A percentile compares a stretch with the other conserved stretches of the same genome.
Evolutionary conservation across 2,329 filamentous ascomycete species (phyloP).

Genomic region (Colletotrichum sp.): DNA sequence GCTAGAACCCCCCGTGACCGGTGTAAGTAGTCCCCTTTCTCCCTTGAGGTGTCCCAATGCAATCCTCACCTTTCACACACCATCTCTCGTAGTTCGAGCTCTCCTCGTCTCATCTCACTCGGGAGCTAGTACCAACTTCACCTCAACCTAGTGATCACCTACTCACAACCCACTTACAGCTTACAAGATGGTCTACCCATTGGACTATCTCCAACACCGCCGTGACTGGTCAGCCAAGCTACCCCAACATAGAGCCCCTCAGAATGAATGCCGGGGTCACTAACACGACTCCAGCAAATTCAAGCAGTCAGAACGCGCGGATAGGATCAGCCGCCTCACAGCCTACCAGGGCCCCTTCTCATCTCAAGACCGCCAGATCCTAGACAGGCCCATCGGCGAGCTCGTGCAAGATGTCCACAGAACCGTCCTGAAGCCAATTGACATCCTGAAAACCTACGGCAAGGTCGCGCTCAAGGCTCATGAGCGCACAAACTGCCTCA

Average conservation of each 20-base stretch:
- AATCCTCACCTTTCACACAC: not conserved
- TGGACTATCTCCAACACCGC: slow-evolving; percentile 72
- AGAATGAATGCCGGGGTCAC: not conserved
- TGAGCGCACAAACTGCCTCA: slow-evolving; percentile 86
- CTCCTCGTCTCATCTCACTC: not conserved
- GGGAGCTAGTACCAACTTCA: not conserved
- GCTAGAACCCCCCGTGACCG: slow-evolving; percentile 5
- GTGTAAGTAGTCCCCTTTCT: slow-evolving; percentile 11
- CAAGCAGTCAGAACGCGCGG: slow-evolving; percentile 79
- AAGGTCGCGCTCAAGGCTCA: slow-evolving; percentile 87
- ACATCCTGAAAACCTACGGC: slow-evolving; percentile 84
- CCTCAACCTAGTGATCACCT: not conserved
- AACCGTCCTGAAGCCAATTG: slow-evolving; percentile 67
- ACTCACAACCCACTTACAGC: not conserved
- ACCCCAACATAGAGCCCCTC: not conserved
- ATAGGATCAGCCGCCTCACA: slow-evolving; percentile 71
- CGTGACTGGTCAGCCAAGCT: slow-evolving; percentile 67
- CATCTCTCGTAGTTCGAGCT: not conserved
- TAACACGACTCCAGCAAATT: slow-evolving; percentile 61
- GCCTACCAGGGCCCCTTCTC: slow-evolving; percentile 72
- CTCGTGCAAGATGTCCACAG: slow-evolving; percentile 81
- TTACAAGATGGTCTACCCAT: slow-evolving; percentile 25
- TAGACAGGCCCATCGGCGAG: slow-evolving; percentile 76
- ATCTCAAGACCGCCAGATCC: slow-evolving; percentile 66
- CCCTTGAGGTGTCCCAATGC: not conserved